Evolutionary conservation across 23 red algal genomes (phyloP).

Genomic region (Cyanidioschyzon merolae): DNA sequence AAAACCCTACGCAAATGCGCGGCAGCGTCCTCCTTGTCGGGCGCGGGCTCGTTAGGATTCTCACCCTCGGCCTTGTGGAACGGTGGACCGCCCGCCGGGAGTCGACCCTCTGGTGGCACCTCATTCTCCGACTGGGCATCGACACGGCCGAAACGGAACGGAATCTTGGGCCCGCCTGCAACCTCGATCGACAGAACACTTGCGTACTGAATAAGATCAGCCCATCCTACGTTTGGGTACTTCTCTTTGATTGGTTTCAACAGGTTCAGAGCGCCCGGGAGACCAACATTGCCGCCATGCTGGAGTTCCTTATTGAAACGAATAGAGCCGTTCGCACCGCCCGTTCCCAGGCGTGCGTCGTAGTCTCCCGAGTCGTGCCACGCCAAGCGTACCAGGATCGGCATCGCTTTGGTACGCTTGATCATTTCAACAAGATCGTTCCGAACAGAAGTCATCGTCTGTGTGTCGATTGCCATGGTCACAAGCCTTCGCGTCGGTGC

Average conservation of each 20-base stretch:
- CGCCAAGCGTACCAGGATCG: conserved; percentile 93
- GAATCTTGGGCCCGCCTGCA: conserved; percentile 72
- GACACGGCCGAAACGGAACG: conserved; percentile 66
- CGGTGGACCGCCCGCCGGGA: conserved; percentile 31
- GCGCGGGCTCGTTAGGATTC: not conserved
- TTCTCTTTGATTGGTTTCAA: conserved; percentile 95
- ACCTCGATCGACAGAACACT: conserved; percentile 58
- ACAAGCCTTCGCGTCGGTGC: not conserved
- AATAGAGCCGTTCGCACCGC: conserved; percentile 83
- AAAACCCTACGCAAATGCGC: conserved; percentile 70
- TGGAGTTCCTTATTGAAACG: conserved; percentile 58
- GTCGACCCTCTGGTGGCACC: conserved; percentile 55
- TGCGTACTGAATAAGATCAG: conserved; percentile 78
- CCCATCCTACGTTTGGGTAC: conserved; percentile 69
- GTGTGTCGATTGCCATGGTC: not conserved
- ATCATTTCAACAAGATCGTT: conserved; percentile 20
- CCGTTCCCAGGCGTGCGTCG: conserved; percentile 41
- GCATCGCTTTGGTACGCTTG: conserved; percentile 42
- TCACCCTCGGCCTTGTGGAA: conserved; percentile 21
- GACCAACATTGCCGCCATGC: conserved; percentile 76
- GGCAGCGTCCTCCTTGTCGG: conserved; percentile 48
- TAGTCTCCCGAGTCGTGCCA: conserved; percentile 88
- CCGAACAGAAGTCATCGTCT: conserved; percentile 17
- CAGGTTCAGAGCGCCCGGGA: conserved; percentile 60
- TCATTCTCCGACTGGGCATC: conserved; percentile 54